A percentile compares a stretch with the other conserved stretches of the same genome.
phyloP scores from a whole-genome alignment of 208 protist genomes.

The Acanthamoeba triangularis region DNA sequence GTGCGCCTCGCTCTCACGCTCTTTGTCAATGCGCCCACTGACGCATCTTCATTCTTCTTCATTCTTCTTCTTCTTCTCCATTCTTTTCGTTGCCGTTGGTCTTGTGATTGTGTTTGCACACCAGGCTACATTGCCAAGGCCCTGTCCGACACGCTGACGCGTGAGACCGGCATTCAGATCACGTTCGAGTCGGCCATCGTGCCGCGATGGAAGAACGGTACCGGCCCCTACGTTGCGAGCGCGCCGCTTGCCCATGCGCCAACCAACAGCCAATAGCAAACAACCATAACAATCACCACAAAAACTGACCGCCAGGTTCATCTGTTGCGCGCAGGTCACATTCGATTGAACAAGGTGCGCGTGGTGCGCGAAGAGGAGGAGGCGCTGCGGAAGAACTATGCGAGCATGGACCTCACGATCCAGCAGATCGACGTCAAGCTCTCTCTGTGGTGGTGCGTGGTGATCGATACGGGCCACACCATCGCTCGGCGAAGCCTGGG shows the following conservation, averaged over 20 bases:
- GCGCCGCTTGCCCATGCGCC: too few species aligned
- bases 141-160: conserved; percentile 23
- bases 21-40: neutral
- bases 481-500: neutral
- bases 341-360: conserved; percentile 26
- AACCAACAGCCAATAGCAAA: neutral
- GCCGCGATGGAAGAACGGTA: conserved; percentile 63
- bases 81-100: neutral
- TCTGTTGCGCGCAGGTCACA: neutral
- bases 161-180: conserved; percentile 44
- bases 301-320: neutral
- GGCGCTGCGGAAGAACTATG: conserved; percentile 18
- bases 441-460: neutral
- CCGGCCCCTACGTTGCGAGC: neutral
- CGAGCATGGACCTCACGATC: conserved; percentile 52
- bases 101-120: neutral
- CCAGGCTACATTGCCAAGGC: conserved; percentile 21
- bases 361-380: conserved; percentile 37
- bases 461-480: neutral
- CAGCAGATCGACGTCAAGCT: conserved; percentile 60
- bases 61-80: neutral
- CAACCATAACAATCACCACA: too few species aligned
- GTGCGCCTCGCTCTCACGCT: neutral
- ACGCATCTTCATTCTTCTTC: neutral
- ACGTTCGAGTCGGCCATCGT: conserved; percentile 68